Percentiles rank a stretch among this genome's conserved stretches.
phyloP scores from a whole-genome alignment of 768 basidiomycete species.

The Boletus patriciae region DNA sequence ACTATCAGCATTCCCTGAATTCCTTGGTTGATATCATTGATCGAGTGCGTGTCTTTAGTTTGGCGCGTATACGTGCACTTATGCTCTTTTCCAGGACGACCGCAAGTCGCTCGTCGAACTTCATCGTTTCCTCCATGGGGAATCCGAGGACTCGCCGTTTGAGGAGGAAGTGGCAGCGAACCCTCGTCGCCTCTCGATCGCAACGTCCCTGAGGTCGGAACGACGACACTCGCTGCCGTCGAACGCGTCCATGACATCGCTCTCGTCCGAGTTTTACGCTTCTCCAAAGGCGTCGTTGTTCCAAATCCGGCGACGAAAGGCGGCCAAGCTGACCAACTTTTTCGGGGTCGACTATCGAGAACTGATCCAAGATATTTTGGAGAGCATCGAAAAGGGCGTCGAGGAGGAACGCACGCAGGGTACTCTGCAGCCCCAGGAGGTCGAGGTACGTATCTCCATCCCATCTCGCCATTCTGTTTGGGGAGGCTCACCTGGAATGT shows the following conservation, averaged over 20 bases:
- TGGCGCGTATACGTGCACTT: background rate
- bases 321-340: conserved; percentile 84
- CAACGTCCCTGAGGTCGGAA: conserved; percentile 51
- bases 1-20: conserved; percentile 78
- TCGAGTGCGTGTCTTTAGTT: conserved; percentile 49
- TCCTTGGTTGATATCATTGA: conserved; percentile 82
- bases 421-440: conserved; percentile 63
- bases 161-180: conserved; percentile 19
- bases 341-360: conserved; percentile 86
- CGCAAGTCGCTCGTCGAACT: conserved; percentile 70
- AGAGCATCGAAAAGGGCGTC: conserved; percentile 76
- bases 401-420: conserved; percentile 68
- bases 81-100: conserved; percentile 57
- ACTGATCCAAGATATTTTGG: conserved; percentile 72
- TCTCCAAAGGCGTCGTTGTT: conserved; percentile 48
- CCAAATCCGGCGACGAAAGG: conserved; percentile 68
- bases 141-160: conserved; percentile 20
- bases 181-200: conserved; percentile 32
- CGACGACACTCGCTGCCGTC: conserved; percentile 71
- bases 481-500: conserved; percentile 9
- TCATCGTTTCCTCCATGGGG: conserved; percentile 61
- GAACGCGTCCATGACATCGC: conserved; percentile 58
- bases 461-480: background rate
- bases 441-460: conserved; percentile 53
- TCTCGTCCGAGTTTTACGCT: conserved; percentile 50